Evolutionary conservation across 116 monocot species (phyloP), one percentile per base, ranked within the genome.

Genomic region (Trichopus zeylanicus): DNA sequence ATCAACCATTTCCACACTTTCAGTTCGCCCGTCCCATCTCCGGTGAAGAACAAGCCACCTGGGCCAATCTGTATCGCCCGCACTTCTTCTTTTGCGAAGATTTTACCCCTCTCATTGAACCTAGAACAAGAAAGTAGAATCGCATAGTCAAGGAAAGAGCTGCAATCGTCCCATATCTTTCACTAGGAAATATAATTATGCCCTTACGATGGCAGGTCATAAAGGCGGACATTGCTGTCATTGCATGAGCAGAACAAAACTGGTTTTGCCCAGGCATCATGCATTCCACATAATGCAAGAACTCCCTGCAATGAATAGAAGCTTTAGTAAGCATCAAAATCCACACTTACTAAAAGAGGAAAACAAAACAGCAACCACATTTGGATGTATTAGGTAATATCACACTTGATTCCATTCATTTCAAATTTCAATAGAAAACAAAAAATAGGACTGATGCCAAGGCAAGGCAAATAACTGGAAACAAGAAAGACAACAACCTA

Each of bases 181-280:
- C 3, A 42, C 13, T 9, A 42, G 4, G n/a, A 42, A 15, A 42
- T 16, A n/a, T 16, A 20, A 10, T 20, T 13, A 38, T 28, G 12
- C 15, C 64, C 78, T 78, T 59, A 78, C 78, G 78, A 78, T n/a
- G 78, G 78, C 29, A 95, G 72, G 59, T 95, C 94, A 60, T 95
- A 95, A 34, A 89, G 69, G 49, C 72, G 83, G 57, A 89, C 67
- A 24, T 26, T 73, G 35, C 81, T 89, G 77, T 89, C 89, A 53
- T 87, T 95, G 55, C 72, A 67, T 7, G 87, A 78, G 70, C 83
- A 86, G 26, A 95, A 60, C 57, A 95, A 58, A 6, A 95, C 83
- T 7, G 95, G 95, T 42, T 86, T 95, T 57, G 70, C 70, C 69
- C 86, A 78, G 7, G 69, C 86, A 67, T 95, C 90, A 56, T 54